Evolutionary conservation across 768 basidiomycete genomes (phyloP), one percentile per base, ranked within the genome.

Genomic region (Suillus lakei): DNA sequence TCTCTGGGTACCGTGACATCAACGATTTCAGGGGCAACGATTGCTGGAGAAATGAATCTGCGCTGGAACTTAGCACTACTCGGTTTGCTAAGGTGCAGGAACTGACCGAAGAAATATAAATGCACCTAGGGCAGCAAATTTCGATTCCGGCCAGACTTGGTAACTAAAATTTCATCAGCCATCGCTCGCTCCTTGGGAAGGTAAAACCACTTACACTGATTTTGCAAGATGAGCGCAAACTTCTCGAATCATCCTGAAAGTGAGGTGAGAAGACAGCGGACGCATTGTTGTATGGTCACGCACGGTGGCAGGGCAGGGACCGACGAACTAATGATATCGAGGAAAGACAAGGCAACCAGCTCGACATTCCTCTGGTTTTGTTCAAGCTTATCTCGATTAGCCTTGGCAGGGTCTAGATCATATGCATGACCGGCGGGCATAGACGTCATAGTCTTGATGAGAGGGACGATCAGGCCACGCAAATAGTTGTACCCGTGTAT

Each of bases 401-500:
- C 85, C 77, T 82, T 87, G 59, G 80, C 76, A 59, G 93, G 91
- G 75, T 96, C 93, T 39, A 96, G 79, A 65, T 93, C 91, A 73
- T 91, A 95, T 2, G 87, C 86, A 63, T 87, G 87, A 12, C 90
- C 93, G 8, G 86, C 73, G 2, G 94, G 92, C 77, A 92, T 84
- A 6, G 85, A 81, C 6, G 84, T 77, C 85, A 98, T 91, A 26
- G 85, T 86, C 68, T 89, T 85, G 67, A 98, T 84, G 36, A 97
- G 81, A 4, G 95, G 93, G 50, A 85, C 81, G 54, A 97, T 85
- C 28, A 96, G 83, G 53, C 84, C 86, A 23, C 95, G 86, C n/a
- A 98, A 81, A 75, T 97, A 98, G 64, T 90, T 89, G 76, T 97
- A 98, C 5, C 96, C 96, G 66, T 96, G 93, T n/a, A 91, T 87